Percentiles rank a stretch among this genome's conserved stretches.
phyloP scores from a whole-genome alignment of 768 basidiomycete genomes.

The Leucocoprinus birnbaumii region DNA sequence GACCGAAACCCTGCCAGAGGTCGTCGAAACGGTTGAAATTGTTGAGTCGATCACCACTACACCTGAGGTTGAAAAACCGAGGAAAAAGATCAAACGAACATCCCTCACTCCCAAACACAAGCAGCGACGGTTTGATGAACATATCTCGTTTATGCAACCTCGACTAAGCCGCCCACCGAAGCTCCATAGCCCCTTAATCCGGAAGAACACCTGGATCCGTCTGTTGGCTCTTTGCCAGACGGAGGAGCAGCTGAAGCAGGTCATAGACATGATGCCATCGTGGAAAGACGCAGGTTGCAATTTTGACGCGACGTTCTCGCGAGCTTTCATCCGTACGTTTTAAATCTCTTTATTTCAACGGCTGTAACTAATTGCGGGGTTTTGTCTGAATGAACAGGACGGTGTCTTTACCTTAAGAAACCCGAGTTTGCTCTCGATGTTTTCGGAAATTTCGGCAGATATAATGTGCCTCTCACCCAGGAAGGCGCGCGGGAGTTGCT shows the following conservation, averaged over 20 bases:
- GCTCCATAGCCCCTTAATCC: conserved; percentile 32
- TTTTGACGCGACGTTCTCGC: conserved; percentile 37
- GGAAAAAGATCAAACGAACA: conserved; percentile 13
- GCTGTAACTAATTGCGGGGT: not conserved
- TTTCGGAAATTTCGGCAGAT: conserved; percentile 61
- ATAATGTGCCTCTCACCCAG: conserved; percentile 51
- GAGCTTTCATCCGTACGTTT: conserved; percentile 54
- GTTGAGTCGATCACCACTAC: not conserved
- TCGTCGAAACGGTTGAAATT: not conserved
- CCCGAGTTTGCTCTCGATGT: conserved; percentile 56
- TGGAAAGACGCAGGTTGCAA: conserved; percentile 44
- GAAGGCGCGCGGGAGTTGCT: conserved; percentile 53
- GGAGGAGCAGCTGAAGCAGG: conserved; percentile 43
- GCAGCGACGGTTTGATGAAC: conserved; percentile 28
- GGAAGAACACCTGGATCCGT: conserved; percentile 46
- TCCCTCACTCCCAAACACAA: conserved; percentile 29
- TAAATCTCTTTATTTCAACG: not conserved
- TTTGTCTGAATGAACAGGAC: conserved; percentile 35
- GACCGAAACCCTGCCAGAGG: not conserved
- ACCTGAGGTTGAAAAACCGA: not conserved
- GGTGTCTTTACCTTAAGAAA: conserved; percentile 56
- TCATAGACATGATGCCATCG: conserved; percentile 43
- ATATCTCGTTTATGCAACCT: conserved; percentile 31
- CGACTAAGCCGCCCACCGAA: conserved; percentile 36
- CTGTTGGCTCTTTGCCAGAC: conserved; percentile 49